These are phyloP conservation scores for Chytriomyces sp. DNA, from an alignment of 192 early-diverging fungal genomes.

Conservation along the genomic window DNA sequence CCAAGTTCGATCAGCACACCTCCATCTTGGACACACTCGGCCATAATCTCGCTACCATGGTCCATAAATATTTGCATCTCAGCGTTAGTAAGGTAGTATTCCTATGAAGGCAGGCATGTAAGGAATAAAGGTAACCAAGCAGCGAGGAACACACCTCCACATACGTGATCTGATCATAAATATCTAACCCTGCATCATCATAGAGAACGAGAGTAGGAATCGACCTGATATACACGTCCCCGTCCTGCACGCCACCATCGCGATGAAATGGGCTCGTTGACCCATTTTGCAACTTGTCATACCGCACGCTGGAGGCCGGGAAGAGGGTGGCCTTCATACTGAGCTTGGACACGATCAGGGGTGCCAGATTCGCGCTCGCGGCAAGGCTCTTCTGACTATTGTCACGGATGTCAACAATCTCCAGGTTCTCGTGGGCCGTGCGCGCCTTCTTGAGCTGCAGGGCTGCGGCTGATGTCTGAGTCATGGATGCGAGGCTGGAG, in stretches of 20 bases:
- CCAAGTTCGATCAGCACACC: constrained; percentile 86
- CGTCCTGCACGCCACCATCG: too few relatives aligned
- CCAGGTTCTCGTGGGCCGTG: constrained; percentile 3
- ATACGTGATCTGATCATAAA: constrained; percentile 92
- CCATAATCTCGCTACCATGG: constrained; percentile 62
- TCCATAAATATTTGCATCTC: constrained; percentile 81
- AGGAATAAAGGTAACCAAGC: too few relatives aligned
- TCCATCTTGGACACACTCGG: constrained; percentile 63
- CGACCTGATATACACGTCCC: constrained; percentile 36
- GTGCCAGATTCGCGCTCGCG: neutral
- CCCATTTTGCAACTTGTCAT: constrained; percentile 1
- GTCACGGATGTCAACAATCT: constrained; percentile 15
- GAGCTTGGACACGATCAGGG: neutral
- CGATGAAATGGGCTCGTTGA: constrained; percentile 9
- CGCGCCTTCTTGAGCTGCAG: too few relatives aligned
- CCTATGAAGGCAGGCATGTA: too few relatives aligned
- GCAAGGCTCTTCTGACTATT: neutral
- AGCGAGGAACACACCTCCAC: too few relatives aligned
- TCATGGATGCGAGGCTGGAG: too few relatives aligned
- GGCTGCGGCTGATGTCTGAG: too few relatives aligned
- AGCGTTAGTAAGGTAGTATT: constrained; percentile 86
- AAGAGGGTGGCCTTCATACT: constrained; percentile 1
- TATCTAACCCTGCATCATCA: constrained; percentile 77
- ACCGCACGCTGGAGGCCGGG: neutral
- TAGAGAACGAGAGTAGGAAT: constrained; percentile 88